Evolutionary conservation across 441 rosid genomes (phyloP), one percentile per base, ranked within the genome.

Genomic region (Geranium incanum): DNA sequence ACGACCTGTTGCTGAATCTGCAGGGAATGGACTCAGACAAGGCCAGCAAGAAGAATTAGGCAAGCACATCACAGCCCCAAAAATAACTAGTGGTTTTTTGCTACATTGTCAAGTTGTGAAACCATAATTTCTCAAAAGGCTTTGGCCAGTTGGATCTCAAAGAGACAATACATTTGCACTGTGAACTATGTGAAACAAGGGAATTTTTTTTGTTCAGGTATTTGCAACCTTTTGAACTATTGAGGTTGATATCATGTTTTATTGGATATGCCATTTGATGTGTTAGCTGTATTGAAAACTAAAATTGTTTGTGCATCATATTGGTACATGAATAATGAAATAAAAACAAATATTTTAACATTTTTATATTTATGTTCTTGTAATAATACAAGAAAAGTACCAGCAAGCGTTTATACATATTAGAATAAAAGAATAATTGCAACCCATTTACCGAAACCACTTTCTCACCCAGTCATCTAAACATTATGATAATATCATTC

Each of bases 1-100:
- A 81, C 0, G 96, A 91, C 78, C 84, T 93, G 70, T 81, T 93
- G 77, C 84, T 91, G 77, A 91, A 85, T 82, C 88, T 93, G 69
- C 97, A 93, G 78, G 85, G 75, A 64, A 73, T 91, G 94, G 82
- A 28, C 33, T 28, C 88, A 66, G 75, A 87, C 69, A 84, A 86
- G 36, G 62, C 66, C 38, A 38, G 36, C 43, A 72, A 41, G 28
- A 90, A 85, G 82, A 83, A 87, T 63, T 84, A 78, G 77, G 73
- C 62, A 28, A 8, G 19, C 19, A 52, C 60, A 16, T 16, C 48
- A 41, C 7, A 7, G 48, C 15, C 15, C 19, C n/a, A 9, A 50
- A 52, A 52, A 52, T 52, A 52, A 52, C 18, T 12, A 50, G 12
- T 50, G 16, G 15, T 12, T 28, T 52, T 52, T 52, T n/a, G 19